Evolutionary conservation across 768 basidiomycete species (phyloP).

Genomic region (Russula virescens): DNA sequence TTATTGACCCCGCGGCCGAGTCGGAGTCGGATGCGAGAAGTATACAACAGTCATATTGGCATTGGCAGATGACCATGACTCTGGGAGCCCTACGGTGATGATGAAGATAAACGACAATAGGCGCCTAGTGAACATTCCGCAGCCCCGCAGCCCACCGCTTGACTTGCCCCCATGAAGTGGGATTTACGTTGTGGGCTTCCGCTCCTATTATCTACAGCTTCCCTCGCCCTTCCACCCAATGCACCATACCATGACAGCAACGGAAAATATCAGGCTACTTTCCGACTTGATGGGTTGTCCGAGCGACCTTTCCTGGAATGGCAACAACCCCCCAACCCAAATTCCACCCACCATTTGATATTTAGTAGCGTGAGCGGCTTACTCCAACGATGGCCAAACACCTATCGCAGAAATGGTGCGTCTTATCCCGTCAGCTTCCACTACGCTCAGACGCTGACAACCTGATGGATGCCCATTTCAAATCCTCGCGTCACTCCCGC

Average conservation of each 20-base stretch:
- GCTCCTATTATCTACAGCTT: neutral
- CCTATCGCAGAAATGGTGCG: slow-evolving; percentile 26
- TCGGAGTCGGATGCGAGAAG: too few species aligned
- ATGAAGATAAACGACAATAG: too few species aligned
- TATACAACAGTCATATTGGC: too few species aligned
- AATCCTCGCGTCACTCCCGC: neutral
- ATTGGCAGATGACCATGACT: too few species aligned
- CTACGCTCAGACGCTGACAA: neutral
- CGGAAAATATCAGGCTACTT: slow-evolving; percentile 25
- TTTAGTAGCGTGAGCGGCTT: slow-evolving; percentile 34
- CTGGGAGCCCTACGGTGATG: too few species aligned
- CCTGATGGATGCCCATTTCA: neutral
- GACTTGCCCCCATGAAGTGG: neutral
- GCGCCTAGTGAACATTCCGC: too few species aligned
- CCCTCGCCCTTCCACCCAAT: slow-evolving; percentile 2
- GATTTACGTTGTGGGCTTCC: neutral
- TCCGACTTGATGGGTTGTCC: neutral
- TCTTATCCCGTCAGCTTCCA: neutral
- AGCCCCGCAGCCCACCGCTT: too few species aligned
- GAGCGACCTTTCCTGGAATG: neutral
- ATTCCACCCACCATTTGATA: slow-evolving; percentile 32
- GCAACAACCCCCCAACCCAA: slow-evolving; percentile 26
- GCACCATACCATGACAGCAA: slow-evolving; percentile 25
- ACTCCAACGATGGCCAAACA: slow-evolving; percentile 38
- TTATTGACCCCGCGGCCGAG: too few species aligned